Base-by-base conservation (phyloP, 768 basidiomycete species). In the Pleurotus citrinopileatus region DNA sequence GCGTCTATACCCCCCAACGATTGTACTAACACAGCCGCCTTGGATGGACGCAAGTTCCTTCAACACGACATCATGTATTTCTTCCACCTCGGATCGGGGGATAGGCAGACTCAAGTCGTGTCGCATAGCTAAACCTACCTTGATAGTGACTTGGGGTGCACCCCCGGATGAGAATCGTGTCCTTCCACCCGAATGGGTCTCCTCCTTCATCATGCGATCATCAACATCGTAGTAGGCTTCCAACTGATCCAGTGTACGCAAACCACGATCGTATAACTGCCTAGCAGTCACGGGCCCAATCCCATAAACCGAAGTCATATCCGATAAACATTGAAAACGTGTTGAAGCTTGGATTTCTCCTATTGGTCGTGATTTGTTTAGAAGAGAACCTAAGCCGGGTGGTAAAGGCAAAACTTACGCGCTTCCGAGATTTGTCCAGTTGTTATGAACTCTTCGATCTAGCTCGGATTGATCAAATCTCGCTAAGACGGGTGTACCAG, bases 1-100 rank as follows among this genome's bases (percentile, higher is more conserved):
- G 53, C 94, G 73, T 25, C 95, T 83, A 69, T 94, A 91, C 91
- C 94, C 89, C 61, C 94, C 94, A 34, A 81, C 88, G 36, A 97
- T 81, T 3, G 87, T 90, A 60, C 82, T 84, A 17, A 79, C 67
- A 61, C 85, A 94, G 0, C 89, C 91, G 1, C 78, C 73, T 48
- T 84, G 76, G 7, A 96, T 64, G 8, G 28, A 22, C 10, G 78
- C 75, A 25, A 96, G 67, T 61, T 93, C 84, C n/a, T 66, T 65
- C 79, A 84, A 82, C 4, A 96, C 80, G 8, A 82, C 71, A 1
- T 61, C 62, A n/a, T 82, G 79, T 54, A 96, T 93, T 60, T 87
- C 82, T 55, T 91, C 85, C 0, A 91, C 89, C 65, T 97, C 92
- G 0, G 68, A 72, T 5, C 91, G 73, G 0, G 89, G 75, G 29